phyloP scores from a whole-genome alignment of 2,329 filamentous ascomycete species.

The Phaeosphaeria sp. region DNA sequence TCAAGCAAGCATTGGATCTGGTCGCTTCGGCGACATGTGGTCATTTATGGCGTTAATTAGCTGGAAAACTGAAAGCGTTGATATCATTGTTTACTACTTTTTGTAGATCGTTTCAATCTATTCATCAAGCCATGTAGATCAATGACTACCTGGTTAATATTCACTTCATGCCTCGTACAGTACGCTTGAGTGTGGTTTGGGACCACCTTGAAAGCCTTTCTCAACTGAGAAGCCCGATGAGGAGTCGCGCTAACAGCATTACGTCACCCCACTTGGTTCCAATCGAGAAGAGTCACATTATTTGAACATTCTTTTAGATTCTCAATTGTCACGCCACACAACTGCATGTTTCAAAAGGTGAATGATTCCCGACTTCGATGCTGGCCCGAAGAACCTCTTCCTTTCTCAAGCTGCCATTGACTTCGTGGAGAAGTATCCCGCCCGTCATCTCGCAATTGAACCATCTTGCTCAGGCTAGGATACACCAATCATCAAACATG shows the following conservation, averaged over 20 bases:
- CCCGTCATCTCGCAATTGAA: background rate
- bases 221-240: background rate
- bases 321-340: slow-evolving; percentile 20
- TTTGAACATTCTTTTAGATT: background rate
- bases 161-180: background rate
- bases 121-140: background rate
- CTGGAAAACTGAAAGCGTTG: slow-evolving; percentile 1
- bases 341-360: background rate
- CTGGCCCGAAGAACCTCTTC: background rate
- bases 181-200: background rate
- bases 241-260: slow-evolving; percentile 8
- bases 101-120: background rate
- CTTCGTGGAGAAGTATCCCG: too few species aligned
- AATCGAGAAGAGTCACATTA: slow-evolving; percentile 24
- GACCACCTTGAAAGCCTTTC: background rate
- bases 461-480: background rate
- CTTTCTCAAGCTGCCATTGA: background rate
- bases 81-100: background rate
- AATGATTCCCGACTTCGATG: slow-evolving; percentile 5
- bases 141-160: background rate
- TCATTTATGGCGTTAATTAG: slow-evolving; percentile 4
- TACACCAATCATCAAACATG: slow-evolving; percentile 21
- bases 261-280: slow-evolving; percentile 35
- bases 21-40: background rate
- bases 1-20: slow-evolving; percentile 3